Base-by-base conservation (phyloP, 768 basidiomycete species). In the Psilocybe subaeruginosa region DNA sequence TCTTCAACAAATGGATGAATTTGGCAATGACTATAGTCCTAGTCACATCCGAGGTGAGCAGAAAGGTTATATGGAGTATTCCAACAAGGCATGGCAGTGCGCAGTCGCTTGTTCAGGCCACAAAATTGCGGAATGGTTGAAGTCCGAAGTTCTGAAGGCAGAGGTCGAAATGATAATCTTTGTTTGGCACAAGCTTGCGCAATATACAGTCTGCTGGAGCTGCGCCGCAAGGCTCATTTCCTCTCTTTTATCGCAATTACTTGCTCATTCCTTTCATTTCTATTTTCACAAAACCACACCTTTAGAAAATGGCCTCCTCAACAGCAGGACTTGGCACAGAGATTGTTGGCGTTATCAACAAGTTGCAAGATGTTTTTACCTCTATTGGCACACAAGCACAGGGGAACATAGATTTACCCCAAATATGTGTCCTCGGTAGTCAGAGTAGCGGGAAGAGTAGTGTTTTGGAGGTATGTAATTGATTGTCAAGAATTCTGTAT, bases 391-490 rank as follows among this genome's bases (percentile, higher is more conserved):
- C 89, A 23, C 87, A 85, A 27, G 60, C 69, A 52, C 87, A 88
- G 56, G 80, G 89, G 37, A 83, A 85, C 75, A 91, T 95, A 83
- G 93, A 95, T 85, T 80, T 95, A 59, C 93, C 93, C 12, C 93
- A 95, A 80, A 95, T 95, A 73, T 95, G 93, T 68, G 93, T 95
- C 52, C 82, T 95, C 16, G 93, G 93, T 33, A 92, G 91, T 77
- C 93, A 95, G 74, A 94, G 93, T 78, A 93, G 92, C 69, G 93
- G 93, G 60, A 95, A 95, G 82, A 95, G 93, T 82, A 92, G 91
- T 77, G 93, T 95, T 54, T 83, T 95, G 45, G 93, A 95, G 88
- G 92, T 92, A 66, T 60, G 83, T 65, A 48, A 19, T 37, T 17
- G 54, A 43, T 29, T 54, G 16, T 29, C 54, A 12, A 53, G 51